Conservation (phyloP, 768 basidiomycete genomes). For the Termitomyces sp. region DNA sequence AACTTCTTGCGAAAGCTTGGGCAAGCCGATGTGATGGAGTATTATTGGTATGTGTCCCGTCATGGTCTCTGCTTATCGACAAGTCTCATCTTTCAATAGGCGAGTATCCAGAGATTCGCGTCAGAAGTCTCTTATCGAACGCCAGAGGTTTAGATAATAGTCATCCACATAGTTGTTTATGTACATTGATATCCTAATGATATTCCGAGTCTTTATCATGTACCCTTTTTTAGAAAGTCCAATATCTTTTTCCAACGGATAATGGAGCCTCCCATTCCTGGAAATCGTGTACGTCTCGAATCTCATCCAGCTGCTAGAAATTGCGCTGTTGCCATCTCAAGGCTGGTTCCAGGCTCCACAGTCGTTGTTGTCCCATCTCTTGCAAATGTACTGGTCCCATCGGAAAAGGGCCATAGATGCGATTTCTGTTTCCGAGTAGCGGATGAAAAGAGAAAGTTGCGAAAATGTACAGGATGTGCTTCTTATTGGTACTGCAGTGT, state of each 20-base stretch:
- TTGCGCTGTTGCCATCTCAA: constrained; percentile 37
- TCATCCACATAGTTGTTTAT: background rate
- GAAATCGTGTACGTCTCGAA: constrained; percentile 26
- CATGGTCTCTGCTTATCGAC: background rate
- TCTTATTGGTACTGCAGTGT: constrained; percentile 70
- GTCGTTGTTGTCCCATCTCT: constrained; percentile 43
- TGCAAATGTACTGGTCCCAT: constrained; percentile 40
- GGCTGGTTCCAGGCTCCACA: constrained; percentile 38
- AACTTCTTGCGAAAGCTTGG: constrained; percentile 89
- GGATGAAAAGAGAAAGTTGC: constrained; percentile 28
- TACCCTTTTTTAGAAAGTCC: background rate
- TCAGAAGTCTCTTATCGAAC: constrained; percentile 77
- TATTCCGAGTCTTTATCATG: background rate
- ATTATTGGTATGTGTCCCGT: constrained; percentile 66
- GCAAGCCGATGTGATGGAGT: constrained; percentile 88
- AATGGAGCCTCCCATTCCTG: constrained; percentile 1
- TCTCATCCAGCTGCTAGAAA: constrained; percentile 44
- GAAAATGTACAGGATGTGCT: constrained; percentile 60
- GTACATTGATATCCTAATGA: background rate
- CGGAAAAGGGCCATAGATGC: constrained; percentile 61
- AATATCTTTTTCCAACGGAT: background rate
- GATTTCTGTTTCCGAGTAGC: constrained; percentile 51
- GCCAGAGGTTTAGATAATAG: constrained; percentile 56
- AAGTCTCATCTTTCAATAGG: constrained; percentile 36
- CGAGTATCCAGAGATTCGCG: constrained; percentile 65